Conservation (phyloP, 257 asterid genomes). For the Scutellaria barbata region DNA sequence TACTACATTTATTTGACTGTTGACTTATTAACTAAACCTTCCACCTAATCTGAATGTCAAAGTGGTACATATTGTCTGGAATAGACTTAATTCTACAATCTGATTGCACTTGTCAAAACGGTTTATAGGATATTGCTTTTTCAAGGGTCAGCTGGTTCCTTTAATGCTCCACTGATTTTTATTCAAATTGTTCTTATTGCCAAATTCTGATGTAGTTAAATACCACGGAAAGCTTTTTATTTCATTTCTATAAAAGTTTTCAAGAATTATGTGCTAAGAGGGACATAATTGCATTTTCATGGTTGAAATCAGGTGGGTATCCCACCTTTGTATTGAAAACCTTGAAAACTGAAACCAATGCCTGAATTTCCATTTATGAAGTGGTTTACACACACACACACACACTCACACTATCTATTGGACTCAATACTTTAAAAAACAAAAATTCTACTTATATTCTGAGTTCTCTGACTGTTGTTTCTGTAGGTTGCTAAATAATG, state of each 20-base stretch:
- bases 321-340: not conserved
- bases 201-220: not conserved
- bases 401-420: not conserved
- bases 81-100: not conserved
- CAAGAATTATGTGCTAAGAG: not conserved
- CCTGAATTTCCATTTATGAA: slow-evolving; percentile 7
- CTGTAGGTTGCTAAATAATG: slow-evolving; percentile 12
- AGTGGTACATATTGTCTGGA: not conserved
- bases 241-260: not conserved
- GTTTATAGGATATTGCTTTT: not conserved
- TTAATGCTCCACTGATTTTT: not conserved
- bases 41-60: slow-evolving; percentile 15
- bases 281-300: not conserved
- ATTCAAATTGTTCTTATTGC: not conserved
- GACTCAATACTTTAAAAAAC: not conserved
- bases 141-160: not conserved
- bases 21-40: not conserved
- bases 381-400: not conserved
- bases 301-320: slow-evolving; percentile 9
- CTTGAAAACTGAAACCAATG: not conserved
- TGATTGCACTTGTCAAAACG: not conserved
- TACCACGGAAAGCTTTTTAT: not conserved
- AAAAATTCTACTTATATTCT: not conserved
- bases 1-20: not conserved
- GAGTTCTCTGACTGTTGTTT: not conserved